Base-by-base conservation (phyloP, 139 green algal species). In the Coelastrella sp. region DNA sequence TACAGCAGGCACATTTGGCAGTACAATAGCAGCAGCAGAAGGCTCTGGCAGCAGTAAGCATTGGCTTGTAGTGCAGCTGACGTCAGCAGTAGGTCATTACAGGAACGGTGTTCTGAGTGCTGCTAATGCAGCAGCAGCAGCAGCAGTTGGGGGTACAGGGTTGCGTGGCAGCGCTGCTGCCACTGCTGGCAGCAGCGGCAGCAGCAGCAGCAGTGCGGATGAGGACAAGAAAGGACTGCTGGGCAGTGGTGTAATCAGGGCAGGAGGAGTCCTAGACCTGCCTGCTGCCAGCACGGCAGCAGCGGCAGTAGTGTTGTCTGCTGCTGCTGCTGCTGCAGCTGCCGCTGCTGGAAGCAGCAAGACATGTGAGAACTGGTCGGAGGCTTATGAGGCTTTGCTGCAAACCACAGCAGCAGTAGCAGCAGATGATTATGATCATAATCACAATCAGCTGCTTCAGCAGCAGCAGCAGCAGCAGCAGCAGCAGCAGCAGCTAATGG, bases 381-480 rank as follows among this genome's bases (percentile, higher is more conserved):
- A n/a, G n/a, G n/a, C n/a, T n/a, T n/a, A n/a, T n/a, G n/a, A n/a
- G n/a, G n/a, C n/a, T 25, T 35, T 15, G 23, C 45, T 79, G 45
- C 43, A 32, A 63, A 43, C n/a, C 37, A 32, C 71, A 45, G 71
- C 71, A 9, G 15, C 45, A 57, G 62, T 30, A 38, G 30, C 53
- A 64, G 5, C 53, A 64, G 11, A n/a, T n/a, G n/a, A n/a, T n/a
- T n/a, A n/a, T n/a, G n/a, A n/a, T n/a, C n/a, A n/a, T n/a, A n/a
- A n/a, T n/a, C n/a, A n/a, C n/a, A n/a, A n/a, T 5, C 27, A 41
- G 4, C 41, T 79, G 71, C 43, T 79, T n/a, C 45, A 30, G 4
- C 27, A 63, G 45, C 75, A 43, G 75, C 73, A 81, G 51, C 75
- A 69, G 75, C 75, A 82, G 75, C 35, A 59, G 50, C 32, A 71